phyloP scores from a whole-genome alignment of 2,329 filamentous ascomycete genomes.

The Ceratocystis destructans region DNA sequence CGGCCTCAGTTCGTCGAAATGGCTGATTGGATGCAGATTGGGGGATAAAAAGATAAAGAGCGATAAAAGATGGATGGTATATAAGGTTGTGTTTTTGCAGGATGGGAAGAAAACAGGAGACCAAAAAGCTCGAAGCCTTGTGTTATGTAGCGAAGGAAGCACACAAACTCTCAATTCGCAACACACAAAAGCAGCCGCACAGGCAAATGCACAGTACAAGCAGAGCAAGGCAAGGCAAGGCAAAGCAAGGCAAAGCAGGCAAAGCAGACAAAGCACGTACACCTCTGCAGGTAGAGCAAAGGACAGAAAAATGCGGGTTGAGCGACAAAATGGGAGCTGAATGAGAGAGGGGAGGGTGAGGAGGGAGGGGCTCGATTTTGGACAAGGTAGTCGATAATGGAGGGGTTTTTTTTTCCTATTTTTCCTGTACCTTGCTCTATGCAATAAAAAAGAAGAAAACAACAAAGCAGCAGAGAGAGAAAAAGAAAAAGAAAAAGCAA shows the following conservation, averaged over 20 bases:
- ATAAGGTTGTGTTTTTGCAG: not conserved
- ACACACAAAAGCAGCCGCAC: not conserved
- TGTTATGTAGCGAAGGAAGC: not conserved
- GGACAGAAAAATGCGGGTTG: not conserved
- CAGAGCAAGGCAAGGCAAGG: not conserved
- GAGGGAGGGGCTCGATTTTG: not conserved
- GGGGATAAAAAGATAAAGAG: not conserved
- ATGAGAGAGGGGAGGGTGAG: not conserved
- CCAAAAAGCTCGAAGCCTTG: not conserved
- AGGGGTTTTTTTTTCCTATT: not conserved
- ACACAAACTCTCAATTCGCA: constrained; percentile 1
- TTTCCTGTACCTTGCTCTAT: not conserved
- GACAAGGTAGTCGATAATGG: constrained; percentile 1
- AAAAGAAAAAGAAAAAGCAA: not conserved
- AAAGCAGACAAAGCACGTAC: not conserved
- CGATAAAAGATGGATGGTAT: not conserved
- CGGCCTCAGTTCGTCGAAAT: not conserved
- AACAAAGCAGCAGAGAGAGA: not conserved
- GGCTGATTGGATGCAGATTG: not conserved
- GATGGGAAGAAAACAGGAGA: not conserved
- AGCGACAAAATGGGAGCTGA: not conserved
- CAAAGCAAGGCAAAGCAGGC: no score
- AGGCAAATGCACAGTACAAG: not conserved
- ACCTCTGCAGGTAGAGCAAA: not conserved
- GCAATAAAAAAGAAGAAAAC: not conserved